These are phyloP conservation scores for Endoconidiophora laricicola DNA, from an alignment of 2,329 filamentous ascomycete species.

Conservation along the genomic window DNA sequence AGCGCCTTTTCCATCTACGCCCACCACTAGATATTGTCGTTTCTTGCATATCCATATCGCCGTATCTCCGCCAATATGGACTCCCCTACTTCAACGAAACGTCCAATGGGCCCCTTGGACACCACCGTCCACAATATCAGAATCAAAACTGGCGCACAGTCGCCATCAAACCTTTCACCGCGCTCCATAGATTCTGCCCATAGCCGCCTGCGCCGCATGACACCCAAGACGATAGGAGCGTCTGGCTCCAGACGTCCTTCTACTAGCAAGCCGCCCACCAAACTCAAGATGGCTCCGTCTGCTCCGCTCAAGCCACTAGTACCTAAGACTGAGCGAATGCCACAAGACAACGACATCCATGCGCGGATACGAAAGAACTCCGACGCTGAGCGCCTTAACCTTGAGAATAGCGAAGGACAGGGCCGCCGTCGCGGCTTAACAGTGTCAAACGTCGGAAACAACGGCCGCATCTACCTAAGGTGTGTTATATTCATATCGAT, in stretches of 20 bases:
- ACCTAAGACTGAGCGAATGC: conserved; percentile 24
- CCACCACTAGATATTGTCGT: too few species aligned
- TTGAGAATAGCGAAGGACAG: conserved; percentile 39
- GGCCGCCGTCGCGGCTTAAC: conserved; percentile 42
- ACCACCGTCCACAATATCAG: conserved; percentile 2
- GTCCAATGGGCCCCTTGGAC: not conserved
- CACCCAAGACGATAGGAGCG: conserved; percentile 1
- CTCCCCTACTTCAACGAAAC: not conserved
- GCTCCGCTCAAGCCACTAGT: conserved; percentile 13
- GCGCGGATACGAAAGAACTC: conserved; percentile 31
- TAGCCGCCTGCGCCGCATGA: conserved; percentile 6
- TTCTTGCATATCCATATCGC: too few species aligned
- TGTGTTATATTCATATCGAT: conserved; percentile 25
- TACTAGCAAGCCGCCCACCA: conserved; percentile 3
- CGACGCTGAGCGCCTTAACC: conserved; percentile 37
- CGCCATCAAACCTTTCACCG: conserved; percentile 3
- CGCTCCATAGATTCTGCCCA: conserved; percentile 10
- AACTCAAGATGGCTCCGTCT: conserved; percentile 11
- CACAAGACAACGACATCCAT: conserved; percentile 23
- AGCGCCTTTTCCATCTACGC: too few species aligned
- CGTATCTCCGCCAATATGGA: not conserved
- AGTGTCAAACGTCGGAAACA: conserved; percentile 68
- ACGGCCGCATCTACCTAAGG: conserved; percentile 69
- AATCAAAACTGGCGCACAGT: conserved; percentile 6
- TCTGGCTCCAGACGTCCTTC: not conserved